Evolutionary conservation across 1,284 basidiomycete species (phyloP).

Genomic region (Cryptococcus sp.): DNA sequence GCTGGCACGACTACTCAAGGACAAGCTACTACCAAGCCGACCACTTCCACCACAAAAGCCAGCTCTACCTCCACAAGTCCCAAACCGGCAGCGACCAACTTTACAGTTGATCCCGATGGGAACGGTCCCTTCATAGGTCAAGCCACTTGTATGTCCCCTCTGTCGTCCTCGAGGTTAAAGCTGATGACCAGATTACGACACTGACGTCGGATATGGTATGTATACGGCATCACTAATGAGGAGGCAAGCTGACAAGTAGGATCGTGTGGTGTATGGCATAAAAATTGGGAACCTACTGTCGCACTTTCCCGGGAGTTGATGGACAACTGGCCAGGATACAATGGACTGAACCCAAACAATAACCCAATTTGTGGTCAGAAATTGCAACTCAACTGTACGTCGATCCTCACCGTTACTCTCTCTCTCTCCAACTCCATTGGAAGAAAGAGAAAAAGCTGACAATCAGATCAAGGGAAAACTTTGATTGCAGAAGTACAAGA

Average conservation of each 20-base stretch:
- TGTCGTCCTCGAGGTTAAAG: background rate
- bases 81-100: background rate
- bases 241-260: constrained; percentile 7
- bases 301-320: constrained; percentile 49
- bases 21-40: background rate
- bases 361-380: constrained; percentile 53
- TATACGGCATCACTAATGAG: background rate
- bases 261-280: constrained; percentile 34
- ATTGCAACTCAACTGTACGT: constrained; percentile 46
- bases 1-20: background rate
- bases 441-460: background rate
- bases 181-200: constrained; percentile 18
- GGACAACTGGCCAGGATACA: constrained; percentile 49
- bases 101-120: constrained; percentile 31
- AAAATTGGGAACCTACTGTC: constrained; percentile 38
- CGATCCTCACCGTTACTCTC: background rate
- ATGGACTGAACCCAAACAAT: constrained; percentile 48
- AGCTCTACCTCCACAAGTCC: constrained; percentile 4
- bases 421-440: background rate
- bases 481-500: constrained; percentile 50
- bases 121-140: constrained; percentile 40
- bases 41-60: constrained; percentile 1
- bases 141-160: constrained; percentile 24
- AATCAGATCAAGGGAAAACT: constrained; percentile 42
- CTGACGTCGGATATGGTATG: constrained; percentile 14